phyloP scores from a whole-genome alignment of 108 stramenopile genomes.

The Cyclotella cryptica region DNA sequence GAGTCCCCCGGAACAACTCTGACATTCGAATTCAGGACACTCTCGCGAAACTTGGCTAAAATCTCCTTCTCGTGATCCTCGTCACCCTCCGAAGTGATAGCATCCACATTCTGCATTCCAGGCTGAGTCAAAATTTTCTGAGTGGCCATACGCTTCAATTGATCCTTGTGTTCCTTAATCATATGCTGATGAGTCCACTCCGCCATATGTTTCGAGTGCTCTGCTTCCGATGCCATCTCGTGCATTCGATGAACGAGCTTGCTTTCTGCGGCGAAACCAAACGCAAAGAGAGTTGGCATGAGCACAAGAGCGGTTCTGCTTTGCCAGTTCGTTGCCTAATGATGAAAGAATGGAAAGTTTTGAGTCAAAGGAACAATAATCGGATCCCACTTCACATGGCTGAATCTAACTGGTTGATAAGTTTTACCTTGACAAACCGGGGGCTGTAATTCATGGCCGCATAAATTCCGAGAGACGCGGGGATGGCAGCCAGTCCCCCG shows the following conservation, averaged over 20 bases:
- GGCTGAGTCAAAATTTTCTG: constrained; percentile 46
- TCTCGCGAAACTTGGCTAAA: constrained; percentile 55
- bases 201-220: constrained; percentile 66
- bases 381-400: not conserved
- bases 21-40: constrained; percentile 69
- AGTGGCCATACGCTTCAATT: constrained; percentile 44
- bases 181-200: constrained; percentile 74
- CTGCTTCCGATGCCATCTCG: constrained; percentile 72
- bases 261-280: constrained; percentile 66
- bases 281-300: constrained; percentile 85
- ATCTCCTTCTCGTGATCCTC: constrained; percentile 40
- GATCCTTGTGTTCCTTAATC: constrained; percentile 39
- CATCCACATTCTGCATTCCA: constrained; percentile 22
- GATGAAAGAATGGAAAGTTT: not conserved
- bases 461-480: constrained; percentile 55
- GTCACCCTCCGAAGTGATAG: not conserved
- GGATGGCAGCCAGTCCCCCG: constrained; percentile 61
- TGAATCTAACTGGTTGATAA: not conserved
- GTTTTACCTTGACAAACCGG: constrained; percentile 51
- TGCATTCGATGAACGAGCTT: constrained; percentile 74
- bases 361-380: not conserved
- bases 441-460: constrained; percentile 56
- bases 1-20: constrained; percentile 71
- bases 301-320: constrained; percentile 78
- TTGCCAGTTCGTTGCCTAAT: constrained; percentile 66